Percentiles rank a stretch among this genome's conserved stretches.
Evolutionary conservation across 257 asterid species (phyloP).

Genomic region (Lycium barbarum): DNA sequence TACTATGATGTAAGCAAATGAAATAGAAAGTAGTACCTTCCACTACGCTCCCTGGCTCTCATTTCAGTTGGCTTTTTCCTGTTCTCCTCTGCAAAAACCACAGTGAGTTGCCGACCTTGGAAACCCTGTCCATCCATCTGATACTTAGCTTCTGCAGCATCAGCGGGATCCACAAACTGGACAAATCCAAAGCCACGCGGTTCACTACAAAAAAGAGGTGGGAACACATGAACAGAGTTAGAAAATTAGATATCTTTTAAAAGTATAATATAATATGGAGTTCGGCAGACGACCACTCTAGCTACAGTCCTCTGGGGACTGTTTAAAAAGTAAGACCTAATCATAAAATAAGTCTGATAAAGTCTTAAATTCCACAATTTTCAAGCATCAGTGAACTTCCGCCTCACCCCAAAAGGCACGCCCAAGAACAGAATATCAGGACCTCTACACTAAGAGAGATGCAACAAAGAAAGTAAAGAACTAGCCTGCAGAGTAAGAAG

Average conservation of each 20-base stretch:
- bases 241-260: background rate
- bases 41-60: slow-evolving; percentile 69
- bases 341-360: background rate
- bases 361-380: background rate
- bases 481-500: background rate
- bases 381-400: background rate
- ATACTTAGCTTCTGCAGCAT: slow-evolving; percentile 87
- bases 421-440: background rate
- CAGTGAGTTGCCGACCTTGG: slow-evolving; percentile 72
- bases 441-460: background rate
- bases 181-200: slow-evolving; percentile 94
- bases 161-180: slow-evolving; percentile 72
- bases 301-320: background rate
- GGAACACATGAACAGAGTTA: background rate
- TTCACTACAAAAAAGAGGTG: slow-evolving; percentile 49
- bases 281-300: background rate
- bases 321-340: background rate
- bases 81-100: slow-evolving; percentile 79
- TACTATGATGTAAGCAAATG: background rate
- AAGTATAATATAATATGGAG: background rate
- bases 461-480: background rate
- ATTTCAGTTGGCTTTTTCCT: slow-evolving; percentile 81
- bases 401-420: background rate
- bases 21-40: slow-evolving; percentile 12
- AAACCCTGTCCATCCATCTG: slow-evolving; percentile 70